phyloP scores from a whole-genome alignment of 2,329 filamentous ascomycete species.

The Diaporthe australafricana region DNA sequence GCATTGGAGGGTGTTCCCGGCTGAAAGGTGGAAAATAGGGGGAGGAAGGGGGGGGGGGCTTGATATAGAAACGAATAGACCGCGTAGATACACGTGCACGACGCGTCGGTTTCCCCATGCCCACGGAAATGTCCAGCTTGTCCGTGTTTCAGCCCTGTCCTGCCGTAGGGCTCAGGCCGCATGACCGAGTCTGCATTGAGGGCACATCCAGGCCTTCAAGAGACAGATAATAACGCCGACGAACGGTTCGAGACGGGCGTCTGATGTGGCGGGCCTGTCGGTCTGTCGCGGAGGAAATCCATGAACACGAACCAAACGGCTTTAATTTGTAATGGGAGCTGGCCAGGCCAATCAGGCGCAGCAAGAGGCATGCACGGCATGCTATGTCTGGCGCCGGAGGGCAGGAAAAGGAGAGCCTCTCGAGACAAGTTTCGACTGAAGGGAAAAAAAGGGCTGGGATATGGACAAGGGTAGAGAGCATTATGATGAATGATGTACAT shows the following conservation, averaged over 20 bases:
- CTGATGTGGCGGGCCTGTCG: slow-evolving; percentile 18
- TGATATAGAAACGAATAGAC: slow-evolving; percentile 21
- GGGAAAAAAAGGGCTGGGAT: slow-evolving; percentile 5
- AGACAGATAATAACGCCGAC: not conserved
- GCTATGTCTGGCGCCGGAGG: not conserved
- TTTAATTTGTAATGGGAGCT: slow-evolving; percentile 18
- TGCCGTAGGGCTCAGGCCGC: slow-evolving; percentile 24
- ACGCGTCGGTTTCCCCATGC: slow-evolving; percentile 10
- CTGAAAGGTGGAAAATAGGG: not conserved
- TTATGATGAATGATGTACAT: slow-evolving; percentile 12
- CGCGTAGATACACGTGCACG: slow-evolving; percentile 19
- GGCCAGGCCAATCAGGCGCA: slow-evolving; percentile 9
- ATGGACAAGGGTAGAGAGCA: slow-evolving; percentile 5
- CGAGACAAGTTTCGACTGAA: slow-evolving; percentile 28
- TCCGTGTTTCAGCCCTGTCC: slow-evolving; percentile 9
- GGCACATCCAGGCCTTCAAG: not conserved
- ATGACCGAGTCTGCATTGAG: slow-evolving; percentile 8
- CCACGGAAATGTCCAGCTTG: not conserved
- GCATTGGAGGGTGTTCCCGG: not conserved
- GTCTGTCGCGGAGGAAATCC: slow-evolving; percentile 4
- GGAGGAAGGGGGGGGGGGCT: slow-evolving; percentile 6
- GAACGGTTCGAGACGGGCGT: slow-evolving; percentile 32
- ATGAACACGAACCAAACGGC: slow-evolving; percentile 1
- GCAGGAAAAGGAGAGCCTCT: slow-evolving; percentile 7
- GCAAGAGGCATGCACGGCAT: not conserved